A percentile compares a stretch with the other conserved stretches of the same genome.
phyloP scores from a whole-genome alignment of 352 stramenopile species.

The Phytopythium oedochilum region DNA sequence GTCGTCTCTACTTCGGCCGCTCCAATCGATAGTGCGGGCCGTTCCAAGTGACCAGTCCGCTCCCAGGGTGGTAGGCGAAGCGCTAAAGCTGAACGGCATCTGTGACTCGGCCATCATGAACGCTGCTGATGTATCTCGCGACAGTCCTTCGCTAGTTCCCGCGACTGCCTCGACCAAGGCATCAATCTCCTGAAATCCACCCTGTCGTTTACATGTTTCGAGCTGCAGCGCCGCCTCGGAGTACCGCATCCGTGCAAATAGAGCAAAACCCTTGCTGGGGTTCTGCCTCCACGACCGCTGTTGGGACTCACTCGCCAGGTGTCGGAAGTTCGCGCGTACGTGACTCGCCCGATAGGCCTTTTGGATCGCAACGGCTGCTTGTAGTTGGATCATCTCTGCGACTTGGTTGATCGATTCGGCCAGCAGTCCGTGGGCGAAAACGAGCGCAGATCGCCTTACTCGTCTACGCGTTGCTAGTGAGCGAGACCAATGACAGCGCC shows the following conservation, averaged over 20 bases:
- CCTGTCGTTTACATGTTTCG: conserved; percentile 43
- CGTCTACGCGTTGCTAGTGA: conserved; percentile 14
- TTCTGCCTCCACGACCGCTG: conserved; percentile 47
- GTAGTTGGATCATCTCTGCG: conserved; percentile 12
- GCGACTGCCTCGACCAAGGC: background rate
- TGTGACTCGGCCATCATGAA: conserved; percentile 15
- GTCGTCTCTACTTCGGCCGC: background rate
- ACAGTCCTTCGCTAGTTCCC: background rate
- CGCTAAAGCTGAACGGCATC: conserved; percentile 55
- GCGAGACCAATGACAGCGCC: conserved; percentile 30
- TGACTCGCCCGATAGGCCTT: conserved; percentile 36
- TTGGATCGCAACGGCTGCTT: conserved; percentile 32
- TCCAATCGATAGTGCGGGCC: background rate
- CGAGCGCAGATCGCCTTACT: conserved; percentile 9
- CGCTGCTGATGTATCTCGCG: background rate
- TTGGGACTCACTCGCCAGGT: conserved; percentile 21
- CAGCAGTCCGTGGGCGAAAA: conserved; percentile 13
- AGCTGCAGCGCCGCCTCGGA: conserved; percentile 40
- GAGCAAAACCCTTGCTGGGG: conserved; percentile 37
- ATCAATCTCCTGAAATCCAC: conserved; percentile 15
- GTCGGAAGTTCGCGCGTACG: conserved; percentile 27
- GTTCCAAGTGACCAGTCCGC: conserved; percentile 19
- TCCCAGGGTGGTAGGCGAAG: conserved; percentile 18
- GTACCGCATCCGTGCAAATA: conserved; percentile 32
- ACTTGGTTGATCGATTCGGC: conserved; percentile 14